Percentiles rank a stretch among this genome's conserved stretches.
Evolutionary conservation across 306 rosid species (phyloP).

Genomic region (Dryas alaskensis): DNA sequence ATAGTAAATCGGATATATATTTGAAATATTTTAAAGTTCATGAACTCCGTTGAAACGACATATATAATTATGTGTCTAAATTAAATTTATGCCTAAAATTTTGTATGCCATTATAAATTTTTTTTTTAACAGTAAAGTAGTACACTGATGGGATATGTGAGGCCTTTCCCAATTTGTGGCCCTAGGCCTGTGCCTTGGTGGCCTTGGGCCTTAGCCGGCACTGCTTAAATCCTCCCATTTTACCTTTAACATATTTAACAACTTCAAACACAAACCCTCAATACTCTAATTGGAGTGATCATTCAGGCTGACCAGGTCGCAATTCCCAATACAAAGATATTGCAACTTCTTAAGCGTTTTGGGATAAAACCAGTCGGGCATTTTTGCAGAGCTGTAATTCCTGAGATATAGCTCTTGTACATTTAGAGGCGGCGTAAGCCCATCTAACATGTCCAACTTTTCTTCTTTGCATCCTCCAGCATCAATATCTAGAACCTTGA

Average conservation of each 20-base stretch:
- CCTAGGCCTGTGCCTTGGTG: no score
- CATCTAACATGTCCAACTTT: neutral
- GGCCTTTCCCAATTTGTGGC: no score
- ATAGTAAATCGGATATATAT: no score
- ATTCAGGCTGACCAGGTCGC: neutral
- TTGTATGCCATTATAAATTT: no score
- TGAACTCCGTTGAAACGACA: no score
- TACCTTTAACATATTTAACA: neutral
- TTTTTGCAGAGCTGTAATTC: neutral
- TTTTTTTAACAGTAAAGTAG: no score
- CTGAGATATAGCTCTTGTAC: slow-evolving; percentile 18
- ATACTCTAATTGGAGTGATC: neutral
- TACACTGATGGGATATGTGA: no score
- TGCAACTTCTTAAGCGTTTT: neutral
- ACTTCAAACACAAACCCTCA: slow-evolving; percentile 14
- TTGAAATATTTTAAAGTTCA: no score
- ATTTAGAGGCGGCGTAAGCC: slow-evolving; percentile 3
- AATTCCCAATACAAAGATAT: slow-evolving; percentile 17
- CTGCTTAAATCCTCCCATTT: slow-evolving; percentile 6
- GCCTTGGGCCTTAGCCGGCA: no score
- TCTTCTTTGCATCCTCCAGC: neutral
- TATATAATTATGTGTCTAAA: no score
- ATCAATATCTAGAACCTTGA: slow-evolving; percentile 16
- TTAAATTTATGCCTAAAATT: no score
- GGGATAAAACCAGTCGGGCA: slow-evolving; percentile 26